A percentile compares a stretch with the other conserved stretches of the same genome.
phyloP scores from a whole-genome alignment of 2,329 filamentous ascomycete genomes.

The Kalmusia sp. region DNA sequence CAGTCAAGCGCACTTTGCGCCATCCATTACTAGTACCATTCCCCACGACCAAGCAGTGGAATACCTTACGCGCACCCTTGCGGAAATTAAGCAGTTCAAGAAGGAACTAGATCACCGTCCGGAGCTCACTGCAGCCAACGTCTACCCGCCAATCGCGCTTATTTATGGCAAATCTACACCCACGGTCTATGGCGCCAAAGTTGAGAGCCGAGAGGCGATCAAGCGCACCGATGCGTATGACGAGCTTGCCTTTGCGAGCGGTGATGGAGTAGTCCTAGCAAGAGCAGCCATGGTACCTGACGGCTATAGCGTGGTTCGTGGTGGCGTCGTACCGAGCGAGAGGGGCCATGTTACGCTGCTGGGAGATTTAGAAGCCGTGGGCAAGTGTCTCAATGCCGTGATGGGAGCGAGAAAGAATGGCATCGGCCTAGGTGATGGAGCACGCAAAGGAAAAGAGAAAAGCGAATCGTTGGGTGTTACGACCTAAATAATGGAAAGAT shows the following conservation, averaged over 20 bases:
- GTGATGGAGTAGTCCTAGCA: conserved; percentile 88
- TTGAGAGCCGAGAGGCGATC: conserved; percentile 76
- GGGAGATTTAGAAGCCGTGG: conserved; percentile 83
- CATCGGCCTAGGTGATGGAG: conserved; percentile 71
- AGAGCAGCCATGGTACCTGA: conserved; percentile 83
- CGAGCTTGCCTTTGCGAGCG: conserved; percentile 82
- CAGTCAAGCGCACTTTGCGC: conserved; percentile 33
- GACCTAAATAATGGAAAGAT: neutral
- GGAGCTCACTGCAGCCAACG: conserved; percentile 67
- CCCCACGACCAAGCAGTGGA: conserved; percentile 61
- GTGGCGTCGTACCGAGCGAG: conserved; percentile 79
- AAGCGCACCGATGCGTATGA: conserved; percentile 81
- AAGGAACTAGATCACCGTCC: conserved; percentile 71
- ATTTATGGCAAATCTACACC: conserved; percentile 88
- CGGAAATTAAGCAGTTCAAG: conserved; percentile 77
- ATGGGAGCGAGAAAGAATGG: conserved; percentile 73
- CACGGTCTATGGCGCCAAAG: conserved; percentile 82
- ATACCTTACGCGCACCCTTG: conserved; percentile 79
- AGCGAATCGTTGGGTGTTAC: neutral
- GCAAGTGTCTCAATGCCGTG: conserved; percentile 74
- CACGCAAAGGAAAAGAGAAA: conserved; percentile 67
- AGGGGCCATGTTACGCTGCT: conserved; percentile 87
- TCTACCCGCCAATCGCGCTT: conserved; percentile 81
- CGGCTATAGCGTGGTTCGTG: conserved; percentile 76
- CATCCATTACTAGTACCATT: conserved; percentile 57